A percentile compares a stretch with the other conserved stretches of the same genome.
Evolutionary conservation across 805 yeast genomes (phyloP).

Genomic region (Zygosaccharomyces bailii): DNA sequence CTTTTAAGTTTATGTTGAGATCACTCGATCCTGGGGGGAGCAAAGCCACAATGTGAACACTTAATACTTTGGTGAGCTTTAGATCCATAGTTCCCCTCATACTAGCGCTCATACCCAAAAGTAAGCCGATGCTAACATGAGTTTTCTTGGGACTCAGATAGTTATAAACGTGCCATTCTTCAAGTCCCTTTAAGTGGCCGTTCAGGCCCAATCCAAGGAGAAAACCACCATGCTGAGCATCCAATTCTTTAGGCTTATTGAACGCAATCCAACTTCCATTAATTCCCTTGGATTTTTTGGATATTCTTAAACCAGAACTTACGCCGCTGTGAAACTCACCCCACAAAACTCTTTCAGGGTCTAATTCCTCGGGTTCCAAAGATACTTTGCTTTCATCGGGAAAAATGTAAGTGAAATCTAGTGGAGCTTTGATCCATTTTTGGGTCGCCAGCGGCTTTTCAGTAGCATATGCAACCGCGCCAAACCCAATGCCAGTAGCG

Average conservation of each 20-base stretch:
- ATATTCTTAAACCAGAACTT: conserved; percentile 76
- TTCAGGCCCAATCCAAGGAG: conserved; percentile 87
- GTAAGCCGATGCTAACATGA: conserved; percentile 77
- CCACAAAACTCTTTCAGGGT: conserved; percentile 60
- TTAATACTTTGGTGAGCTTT: conserved; percentile 81
- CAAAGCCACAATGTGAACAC: conserved; percentile 89
- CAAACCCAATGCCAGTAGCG: conserved; percentile 40
- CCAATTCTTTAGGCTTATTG: conserved; percentile 66
- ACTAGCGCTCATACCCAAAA: conserved; percentile 93
- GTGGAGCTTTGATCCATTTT: conserved; percentile 70
- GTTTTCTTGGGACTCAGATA: conserved; percentile 87
- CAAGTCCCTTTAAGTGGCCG: conserved; percentile 78
- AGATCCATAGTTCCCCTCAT: conserved; percentile 76
- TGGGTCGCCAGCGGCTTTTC: conserved; percentile 80
- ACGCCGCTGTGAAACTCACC: conserved; percentile 92
- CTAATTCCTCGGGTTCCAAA: conserved; percentile 51
- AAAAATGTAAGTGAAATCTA: conserved; percentile 65
- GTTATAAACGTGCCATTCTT: conserved; percentile 96
- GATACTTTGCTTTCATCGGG: conserved; percentile 67
- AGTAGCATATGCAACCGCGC: conserved; percentile 31
- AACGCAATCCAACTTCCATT: conserved; percentile 88
- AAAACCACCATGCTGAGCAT: conserved; percentile 91
- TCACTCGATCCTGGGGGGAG: conserved; percentile 90
- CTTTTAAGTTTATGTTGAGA: conserved; percentile 73
- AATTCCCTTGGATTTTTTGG: conserved; percentile 57